Evolutionary conservation across 2,329 filamentous ascomycete genomes (phyloP).

Genomic region (Esteya vermicola): DNA sequence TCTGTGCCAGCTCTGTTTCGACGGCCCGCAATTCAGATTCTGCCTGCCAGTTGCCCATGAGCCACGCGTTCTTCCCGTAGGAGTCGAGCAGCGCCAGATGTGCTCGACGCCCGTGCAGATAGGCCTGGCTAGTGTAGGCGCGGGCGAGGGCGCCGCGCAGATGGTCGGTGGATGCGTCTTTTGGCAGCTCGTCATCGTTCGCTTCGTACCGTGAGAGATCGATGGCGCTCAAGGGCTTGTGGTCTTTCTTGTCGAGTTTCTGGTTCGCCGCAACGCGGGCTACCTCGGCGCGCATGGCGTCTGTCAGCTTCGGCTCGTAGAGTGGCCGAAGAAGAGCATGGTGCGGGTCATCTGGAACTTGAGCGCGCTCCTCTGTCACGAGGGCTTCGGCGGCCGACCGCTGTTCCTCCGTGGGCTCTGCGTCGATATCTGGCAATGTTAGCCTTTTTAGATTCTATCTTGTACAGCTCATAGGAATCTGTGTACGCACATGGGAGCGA

Average conservation of each 20-base stretch:
- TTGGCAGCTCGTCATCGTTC: constrained; percentile 33
- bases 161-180: constrained; percentile 10
- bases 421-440: constrained; percentile 64
- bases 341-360: constrained; percentile 22
- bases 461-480: background rate
- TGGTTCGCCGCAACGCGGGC: constrained; percentile 40
- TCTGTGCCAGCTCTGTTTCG: constrained; percentile 60
- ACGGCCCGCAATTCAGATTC: constrained; percentile 56
- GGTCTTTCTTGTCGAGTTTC: constrained; percentile 4
- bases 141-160: constrained; percentile 51
- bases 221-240: constrained; percentile 38
- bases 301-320: constrained; percentile 43
- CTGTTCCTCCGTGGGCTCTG: constrained; percentile 47
- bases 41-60: constrained; percentile 68
- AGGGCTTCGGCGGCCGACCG: constrained; percentile 55
- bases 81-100: constrained; percentile 62
- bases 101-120: constrained; percentile 34
- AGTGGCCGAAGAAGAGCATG: constrained; percentile 45
- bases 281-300: constrained; percentile 54
- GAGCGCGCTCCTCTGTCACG: constrained; percentile 51
- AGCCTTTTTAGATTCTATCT: constrained; percentile 7
- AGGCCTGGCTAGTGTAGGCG: constrained; percentile 34
- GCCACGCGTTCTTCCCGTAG: constrained; percentile 82
- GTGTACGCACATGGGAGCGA: constrained; percentile 60
- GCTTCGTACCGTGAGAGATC: constrained; percentile 76